These are phyloP conservation scores for Helianthus tuberosus DNA, from an alignment of 129 eudicot genomes.

Conservation along the genomic window DNA sequence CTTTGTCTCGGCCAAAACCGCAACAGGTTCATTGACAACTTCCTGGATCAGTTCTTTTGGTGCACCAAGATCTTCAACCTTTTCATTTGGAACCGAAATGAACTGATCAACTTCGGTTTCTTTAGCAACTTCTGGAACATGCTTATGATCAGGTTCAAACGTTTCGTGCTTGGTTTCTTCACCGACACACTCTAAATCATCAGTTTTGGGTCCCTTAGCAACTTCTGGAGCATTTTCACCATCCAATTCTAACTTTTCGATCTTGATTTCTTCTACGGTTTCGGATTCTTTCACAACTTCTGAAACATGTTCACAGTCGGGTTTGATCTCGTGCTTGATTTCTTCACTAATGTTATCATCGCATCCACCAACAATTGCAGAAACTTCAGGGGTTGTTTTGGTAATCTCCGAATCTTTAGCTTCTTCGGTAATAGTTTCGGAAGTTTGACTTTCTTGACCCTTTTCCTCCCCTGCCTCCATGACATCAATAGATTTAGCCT, in stretches of 20 bases:
- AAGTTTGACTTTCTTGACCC: slow-evolving; percentile 15
- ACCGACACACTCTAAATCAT: neutral
- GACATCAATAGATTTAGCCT: slow-evolving; percentile 20
- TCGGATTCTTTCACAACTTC: too few relatives aligned
- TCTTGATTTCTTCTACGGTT: too few relatives aligned
- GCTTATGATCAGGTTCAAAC: neutral
- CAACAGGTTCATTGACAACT: slow-evolving; percentile 8
- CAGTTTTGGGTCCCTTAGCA: slow-evolving; percentile 11
- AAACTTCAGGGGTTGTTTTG: slow-evolving; percentile 21
- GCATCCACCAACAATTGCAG: neutral
- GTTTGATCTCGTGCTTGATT: neutral
- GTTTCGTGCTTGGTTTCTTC: slow-evolving; percentile 14
- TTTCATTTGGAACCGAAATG: slow-evolving; percentile 18
- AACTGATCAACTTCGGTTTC: slow-evolving; percentile 16
- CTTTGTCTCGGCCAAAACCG: slow-evolving; percentile 24
- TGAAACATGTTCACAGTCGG: neutral
- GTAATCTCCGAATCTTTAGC: slow-evolving; percentile 23
- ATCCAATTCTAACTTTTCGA: slow-evolving; percentile 5
- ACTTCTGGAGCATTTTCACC: slow-evolving; percentile 4
- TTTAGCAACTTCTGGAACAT: slow-evolving; percentile 11
- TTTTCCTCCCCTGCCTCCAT: slow-evolving; percentile 19
- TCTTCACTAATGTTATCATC: slow-evolving; percentile 7
- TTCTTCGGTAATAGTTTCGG: slow-evolving; percentile 21
- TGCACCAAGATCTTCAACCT: slow-evolving; percentile 20
- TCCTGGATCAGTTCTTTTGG: slow-evolving; percentile 26